Base-by-base conservation (phyloP, 768 basidiomycete genomes). In the Mycena polygramma region DNA sequence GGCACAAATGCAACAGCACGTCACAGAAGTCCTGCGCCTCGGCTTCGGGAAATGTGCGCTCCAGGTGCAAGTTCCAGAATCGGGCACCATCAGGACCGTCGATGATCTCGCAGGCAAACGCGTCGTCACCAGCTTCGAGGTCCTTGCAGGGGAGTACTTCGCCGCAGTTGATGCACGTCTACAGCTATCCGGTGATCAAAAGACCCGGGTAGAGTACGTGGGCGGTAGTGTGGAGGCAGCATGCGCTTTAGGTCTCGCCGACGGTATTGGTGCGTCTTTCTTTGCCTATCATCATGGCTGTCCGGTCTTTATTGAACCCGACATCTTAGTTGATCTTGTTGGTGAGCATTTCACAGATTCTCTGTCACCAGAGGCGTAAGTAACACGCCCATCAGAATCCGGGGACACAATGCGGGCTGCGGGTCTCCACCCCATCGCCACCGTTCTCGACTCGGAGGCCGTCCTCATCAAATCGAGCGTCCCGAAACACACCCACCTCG, bases 381-480 rank as follows among this genome's bases (percentile, higher is more conserved):
- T 41, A 58, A 35, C 45, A 7, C 45, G 7, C 57, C 57, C 48
- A 26, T 5, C 78, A 97, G 97, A 99, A 83, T 99, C 97, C 22
- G 98, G 98, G 53, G 98, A 99, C 77, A 99, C 98, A 5, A 99
- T 99, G 98, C 94, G 97, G 46, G 98, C 97, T 30, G 97, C 97
- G 0, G 98, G 97, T 45, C 86, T 99, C 65, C 94, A 94, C 79
- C 90, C 97, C 45, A 98, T 99, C 77, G 93, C 91, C 20, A 98
- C 96, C 13, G 79, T 99, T 14, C 88, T 99, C 63, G 80, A 91
- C 48, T 90, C 92, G 0, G 93, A 99, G 82, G 97, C 97, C 13
- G 94, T 98, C 63, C 89, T 99, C 39, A 97, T 99, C 85, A 93
- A 90, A 70, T 95, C 94, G 1, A 86, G 82, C 61, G 81, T 82